A percentile compares a stretch with the other conserved stretches of the same genome.
Evolutionary conservation across 306 rosid genomes (phyloP).

Genomic region (Ormosia emarginata): DNA sequence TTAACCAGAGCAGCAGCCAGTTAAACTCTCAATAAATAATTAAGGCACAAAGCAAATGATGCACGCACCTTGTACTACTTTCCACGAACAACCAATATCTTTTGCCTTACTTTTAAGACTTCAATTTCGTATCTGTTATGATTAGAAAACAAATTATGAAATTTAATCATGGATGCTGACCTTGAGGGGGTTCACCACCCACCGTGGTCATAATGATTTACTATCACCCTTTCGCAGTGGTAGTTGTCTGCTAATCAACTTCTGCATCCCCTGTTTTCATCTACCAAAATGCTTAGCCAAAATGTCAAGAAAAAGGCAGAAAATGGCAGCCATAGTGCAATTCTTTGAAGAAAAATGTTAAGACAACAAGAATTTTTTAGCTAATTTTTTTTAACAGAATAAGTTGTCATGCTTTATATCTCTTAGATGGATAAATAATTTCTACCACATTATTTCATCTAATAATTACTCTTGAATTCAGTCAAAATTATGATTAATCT

Average conservation of each 20-base stretch:
- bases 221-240: not conserved
- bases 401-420: no score
- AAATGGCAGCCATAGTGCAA: not conserved
- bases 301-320: not conserved
- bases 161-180: slow-evolving; percentile 8
- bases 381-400: no score
- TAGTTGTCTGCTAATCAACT: not conserved
- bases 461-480: no score
- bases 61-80: not conserved
- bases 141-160: not conserved
- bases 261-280: not conserved
- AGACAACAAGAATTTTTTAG: no score
- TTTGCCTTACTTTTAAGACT: not conserved
- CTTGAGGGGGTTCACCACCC: not conserved
- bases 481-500: no score
- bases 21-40: not conserved
- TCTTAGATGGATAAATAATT: no score
- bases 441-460: no score
- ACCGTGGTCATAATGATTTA: not conserved
- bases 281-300: not conserved
- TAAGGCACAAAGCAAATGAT: not conserved
- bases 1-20: not conserved
- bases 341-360: not conserved
- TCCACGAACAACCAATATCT: not conserved
- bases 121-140: not conserved